Percentiles rank a stretch among this genome's conserved stretches.
Evolutionary conservation across 768 basidiomycete genomes (phyloP).

Genomic region (Tylopilus sp.): DNA sequence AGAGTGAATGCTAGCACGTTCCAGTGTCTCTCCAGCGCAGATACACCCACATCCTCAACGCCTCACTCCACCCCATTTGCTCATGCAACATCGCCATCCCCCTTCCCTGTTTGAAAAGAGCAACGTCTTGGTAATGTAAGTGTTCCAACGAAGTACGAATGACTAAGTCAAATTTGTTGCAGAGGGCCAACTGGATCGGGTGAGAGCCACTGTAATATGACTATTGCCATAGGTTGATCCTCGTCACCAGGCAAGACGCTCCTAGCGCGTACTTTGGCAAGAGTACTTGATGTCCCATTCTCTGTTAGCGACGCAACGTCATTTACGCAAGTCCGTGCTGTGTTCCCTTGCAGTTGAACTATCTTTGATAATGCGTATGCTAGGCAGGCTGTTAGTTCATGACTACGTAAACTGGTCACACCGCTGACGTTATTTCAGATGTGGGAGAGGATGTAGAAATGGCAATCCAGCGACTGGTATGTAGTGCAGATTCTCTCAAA

Average conservation of each 20-base stretch:
- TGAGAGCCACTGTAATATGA: slow-evolving; percentile 28
- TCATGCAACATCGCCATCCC: slow-evolving; percentile 41
- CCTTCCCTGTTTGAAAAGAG: slow-evolving; percentile 85
- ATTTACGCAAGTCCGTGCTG: slow-evolving; percentile 72
- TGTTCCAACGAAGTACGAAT: slow-evolving; percentile 2
- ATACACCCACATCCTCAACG: slow-evolving; percentile 58
- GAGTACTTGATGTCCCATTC: slow-evolving; percentile 89
- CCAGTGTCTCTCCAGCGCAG: slow-evolving; percentile 52
- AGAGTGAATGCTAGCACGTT: slow-evolving; percentile 25
- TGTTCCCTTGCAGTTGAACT: background rate
- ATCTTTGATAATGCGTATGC: slow-evolving; percentile 10
- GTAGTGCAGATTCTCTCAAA: slow-evolving; percentile 12
- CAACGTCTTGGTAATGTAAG: slow-evolving; percentile 87
- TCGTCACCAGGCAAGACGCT: slow-evolving; percentile 73
- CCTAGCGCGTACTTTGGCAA: slow-evolving; percentile 87
- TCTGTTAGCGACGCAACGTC: slow-evolving; percentile 92
- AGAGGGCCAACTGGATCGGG: slow-evolving; percentile 88
- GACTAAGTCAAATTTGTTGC: slow-evolving; percentile 3
- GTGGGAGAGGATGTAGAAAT: slow-evolving; percentile 97
- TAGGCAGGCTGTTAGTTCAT: slow-evolving; percentile 70
- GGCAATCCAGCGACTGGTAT: slow-evolving; percentile 79
- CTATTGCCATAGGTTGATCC: background rate
- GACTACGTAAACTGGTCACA: background rate
- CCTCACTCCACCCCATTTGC: slow-evolving; percentile 28
- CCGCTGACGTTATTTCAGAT: slow-evolving; percentile 43